Evolutionary conservation across 176 grass and related monocot genomes (phyloP), one percentile per base, ranked within the genome.

Genomic region (Musa beccarii): DNA sequence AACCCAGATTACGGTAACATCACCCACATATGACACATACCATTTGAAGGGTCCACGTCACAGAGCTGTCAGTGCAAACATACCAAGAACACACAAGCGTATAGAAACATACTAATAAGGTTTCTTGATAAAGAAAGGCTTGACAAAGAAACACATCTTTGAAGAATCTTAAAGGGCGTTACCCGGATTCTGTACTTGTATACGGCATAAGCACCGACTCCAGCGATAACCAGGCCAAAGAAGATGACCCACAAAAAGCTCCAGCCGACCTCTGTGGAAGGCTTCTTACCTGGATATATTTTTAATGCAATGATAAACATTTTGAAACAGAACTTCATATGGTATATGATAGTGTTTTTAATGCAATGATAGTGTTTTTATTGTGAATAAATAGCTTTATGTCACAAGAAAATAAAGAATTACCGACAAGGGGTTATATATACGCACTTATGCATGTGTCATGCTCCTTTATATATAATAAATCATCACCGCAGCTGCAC

Each of bases 161-260:
- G 26, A 17, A 34, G 57, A 74, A 1, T 2, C 23, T 26, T 25
- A 1, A 11, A 74, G 34, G 25, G 53, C 2, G 26, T 73, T 89
- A 89, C 90, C 88, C 88, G 66, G 78, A 98, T 98, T 72, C 90
- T 82, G 81, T 93, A 98, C 76, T 98, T 98, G 69, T 98, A 93
- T 57, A 98, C 88, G 49, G 84, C 88, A 78, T 98, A 98, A 19
- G 67, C 90, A 77, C 75, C 90, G n/a, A 87, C 85, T 49, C 88
- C 90, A 84, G 81, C 74, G 63, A 79, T 84, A 0, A 65, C 82
- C 25, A 99, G 84, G 53, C 88, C 90, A 0, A 99, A 76, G 72
- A 99, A 91, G 56, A 99, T 71, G 12, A 89, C 84, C 95, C 95
- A 98, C 62, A 98, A 68, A 82, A 98, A 98, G 71, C 83, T 83